A percentile compares a stretch with the other conserved stretches of the same genome.
phyloP scores from a whole-genome alignment of 75 land plant species.

The Pinus tabuliformis region DNA sequence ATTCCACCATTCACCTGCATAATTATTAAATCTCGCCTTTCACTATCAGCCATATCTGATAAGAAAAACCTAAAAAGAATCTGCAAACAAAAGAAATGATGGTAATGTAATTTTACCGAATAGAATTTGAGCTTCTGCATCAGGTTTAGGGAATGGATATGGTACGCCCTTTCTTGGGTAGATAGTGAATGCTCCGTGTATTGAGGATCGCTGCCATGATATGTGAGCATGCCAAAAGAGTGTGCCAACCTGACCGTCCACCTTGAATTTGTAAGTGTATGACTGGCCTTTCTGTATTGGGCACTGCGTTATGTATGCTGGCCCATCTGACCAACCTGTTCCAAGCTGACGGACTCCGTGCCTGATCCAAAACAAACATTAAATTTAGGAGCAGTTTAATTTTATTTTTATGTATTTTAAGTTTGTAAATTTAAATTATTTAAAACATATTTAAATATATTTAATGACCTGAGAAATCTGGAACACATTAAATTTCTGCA shows the following conservation, averaged over 20 bases:
- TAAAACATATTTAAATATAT: too few species aligned
- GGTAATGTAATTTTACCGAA: constrained; percentile 15
- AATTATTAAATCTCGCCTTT: neutral
- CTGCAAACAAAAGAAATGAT: neutral
- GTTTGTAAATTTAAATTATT: too few species aligned
- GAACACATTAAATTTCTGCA: too few species aligned
- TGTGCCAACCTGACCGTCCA: constrained; percentile 30
- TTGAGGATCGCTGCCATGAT: constrained; percentile 32
- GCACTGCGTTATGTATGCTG: constrained; percentile 49
- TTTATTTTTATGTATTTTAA: too few species aligned
- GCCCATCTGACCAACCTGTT: constrained; percentile 41
- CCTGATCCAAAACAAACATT: constrained; percentile 18
- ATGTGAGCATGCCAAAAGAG: constrained; percentile 50
- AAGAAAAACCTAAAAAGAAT: too few species aligned
- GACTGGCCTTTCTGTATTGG: constrained; percentile 21
- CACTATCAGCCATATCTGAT: neutral
- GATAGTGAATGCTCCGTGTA: constrained; percentile 43
- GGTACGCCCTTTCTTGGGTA: constrained; percentile 14
- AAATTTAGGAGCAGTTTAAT: too few species aligned
- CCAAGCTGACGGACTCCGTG: constrained; percentile 36
- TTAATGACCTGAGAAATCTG: too few species aligned
- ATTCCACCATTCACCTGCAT: constrained; percentile 67
- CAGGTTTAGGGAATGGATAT: constrained; percentile 37
- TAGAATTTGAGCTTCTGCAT: constrained; percentile 20
- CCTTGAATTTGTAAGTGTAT: constrained; percentile 33